phyloP scores from a whole-genome alignment of 441 rosid genomes.

The Adansonia rubrostipa region DNA sequence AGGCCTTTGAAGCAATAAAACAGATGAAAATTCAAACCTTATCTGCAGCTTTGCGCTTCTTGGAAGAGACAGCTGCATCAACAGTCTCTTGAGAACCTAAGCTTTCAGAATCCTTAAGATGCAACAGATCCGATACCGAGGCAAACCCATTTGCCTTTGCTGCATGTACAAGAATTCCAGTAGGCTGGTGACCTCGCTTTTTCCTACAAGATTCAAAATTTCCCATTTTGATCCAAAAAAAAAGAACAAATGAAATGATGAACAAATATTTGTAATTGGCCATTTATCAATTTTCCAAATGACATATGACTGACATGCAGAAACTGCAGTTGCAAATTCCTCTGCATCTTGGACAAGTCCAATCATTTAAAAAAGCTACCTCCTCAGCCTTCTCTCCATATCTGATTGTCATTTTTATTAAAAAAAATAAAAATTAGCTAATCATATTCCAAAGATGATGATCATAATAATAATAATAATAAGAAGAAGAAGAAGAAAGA shows the following conservation, averaged over 20 bases:
- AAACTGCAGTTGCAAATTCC: constrained; percentile 53
- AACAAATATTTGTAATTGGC: not conserved
- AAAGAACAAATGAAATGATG: not conserved
- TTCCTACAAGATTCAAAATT: constrained; percentile 33
- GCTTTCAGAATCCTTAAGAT: constrained; percentile 17
- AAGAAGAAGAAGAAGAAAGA: not conserved
- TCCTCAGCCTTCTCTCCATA: constrained; percentile 47
- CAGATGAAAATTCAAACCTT: constrained; percentile 25
- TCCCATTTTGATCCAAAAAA: constrained; percentile 7
- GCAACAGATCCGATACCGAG: constrained; percentile 45
- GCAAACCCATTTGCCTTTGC: constrained; percentile 43
- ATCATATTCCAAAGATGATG: not conserved
- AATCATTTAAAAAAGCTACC: constrained; percentile 35
- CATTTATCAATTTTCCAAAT: not conserved
- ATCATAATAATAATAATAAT: too few relatives aligned
- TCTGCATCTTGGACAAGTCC: constrained; percentile 50
- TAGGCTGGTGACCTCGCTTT: constrained; percentile 45
- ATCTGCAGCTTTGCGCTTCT: constrained; percentile 20
- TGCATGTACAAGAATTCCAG: constrained; percentile 36
- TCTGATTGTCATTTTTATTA: constrained; percentile 20
- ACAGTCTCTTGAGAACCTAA: constrained; percentile 4
- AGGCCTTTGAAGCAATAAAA: constrained; percentile 6
- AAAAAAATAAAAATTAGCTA: not conserved
- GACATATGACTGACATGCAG: constrained; percentile 39
- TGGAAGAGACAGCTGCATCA: not conserved